Conservation (phyloP, 192 early-diverging fungal genomes). For the Rhizophagus sp. region DNA sequence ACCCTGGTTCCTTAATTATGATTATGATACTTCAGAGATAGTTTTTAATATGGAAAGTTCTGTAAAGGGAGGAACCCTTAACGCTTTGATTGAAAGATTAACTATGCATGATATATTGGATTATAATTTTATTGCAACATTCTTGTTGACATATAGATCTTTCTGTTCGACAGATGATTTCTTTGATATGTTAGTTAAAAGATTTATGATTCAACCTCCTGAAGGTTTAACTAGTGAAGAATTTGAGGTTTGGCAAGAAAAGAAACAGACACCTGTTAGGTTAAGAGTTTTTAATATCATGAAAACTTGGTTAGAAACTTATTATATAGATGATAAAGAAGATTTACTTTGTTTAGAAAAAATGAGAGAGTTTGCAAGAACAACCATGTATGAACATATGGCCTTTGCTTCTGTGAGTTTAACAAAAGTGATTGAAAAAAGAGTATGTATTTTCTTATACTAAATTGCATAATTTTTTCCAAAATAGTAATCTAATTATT, state of each 20-base stretch:
- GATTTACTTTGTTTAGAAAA: constrained; percentile 68
- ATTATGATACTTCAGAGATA: constrained; percentile 72
- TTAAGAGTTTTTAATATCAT: constrained; percentile 93
- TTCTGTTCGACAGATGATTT: constrained; percentile 83
- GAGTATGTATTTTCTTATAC: constrained; percentile 35
- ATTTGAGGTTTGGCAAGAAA: constrained; percentile 76
- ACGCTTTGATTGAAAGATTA: constrained; percentile 83
- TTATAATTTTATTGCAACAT: constrained; percentile 79
- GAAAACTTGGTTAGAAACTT: constrained; percentile 93
- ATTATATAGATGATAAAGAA: constrained; percentile 79
- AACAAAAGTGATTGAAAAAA: constrained; percentile 74
- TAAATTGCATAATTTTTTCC: background rate
- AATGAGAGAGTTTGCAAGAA: constrained; percentile 75
- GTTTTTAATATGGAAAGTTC: constrained; percentile 82
- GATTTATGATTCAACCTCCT: constrained; percentile 82
- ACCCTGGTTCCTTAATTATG: constrained; percentile 82
- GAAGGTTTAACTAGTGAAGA: constrained; percentile 61
- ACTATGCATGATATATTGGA: constrained; percentile 90
- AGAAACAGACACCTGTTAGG: constrained; percentile 88
- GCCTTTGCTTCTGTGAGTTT: constrained; percentile 70
- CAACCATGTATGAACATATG: constrained; percentile 71
- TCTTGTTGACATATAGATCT: constrained; percentile 93
- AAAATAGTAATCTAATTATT: background rate
- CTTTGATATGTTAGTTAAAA: constrained; percentile 68
- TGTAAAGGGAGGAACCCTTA: constrained; percentile 88